Evolutionary conservation across 23 red algal genomes (phyloP), one percentile per base, ranked within the genome.

Genomic region (Pyropia haitanensis): DNA sequence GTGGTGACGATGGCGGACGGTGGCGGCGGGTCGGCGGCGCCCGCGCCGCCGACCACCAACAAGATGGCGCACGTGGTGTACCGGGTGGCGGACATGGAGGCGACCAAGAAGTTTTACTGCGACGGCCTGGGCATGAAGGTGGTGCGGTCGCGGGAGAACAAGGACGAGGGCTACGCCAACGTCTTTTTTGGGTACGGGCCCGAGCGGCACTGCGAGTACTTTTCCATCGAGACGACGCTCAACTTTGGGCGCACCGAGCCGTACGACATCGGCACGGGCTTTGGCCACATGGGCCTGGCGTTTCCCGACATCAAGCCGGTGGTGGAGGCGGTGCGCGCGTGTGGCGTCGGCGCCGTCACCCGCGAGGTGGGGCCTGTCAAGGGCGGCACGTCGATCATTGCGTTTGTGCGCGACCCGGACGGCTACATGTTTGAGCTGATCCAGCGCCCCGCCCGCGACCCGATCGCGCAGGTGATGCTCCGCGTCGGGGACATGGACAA

Each of bases 51-150:
- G 0, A 46, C 39, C 7, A 13, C 0, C 39, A 46, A 64, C 25
- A 90, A 90, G 55, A 75, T 90, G 85, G 49, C 76, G 24, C 87
- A 91, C 58, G 79, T 71, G 50, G 87, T 91, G 18, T 91, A 82
- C 51, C 87, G 87, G 25, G 87, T 91, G 14, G 77, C 39, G 13
- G 72, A 91, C 59, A 32, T 91, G 34, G 75, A 76, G 26, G 34
- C 61, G 14, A 77, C 75, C 32, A 25, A 34, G 24, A 60, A 67
- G 46, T 91, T 76, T 55, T 68, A 82, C 7, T n/a, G 17, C 18
- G 58, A 73, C 21, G 71, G 64, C 2, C 58, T 91, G 4, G 87
- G 87, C 29, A 91, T 91, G 87, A 73, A 81, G 22, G 30, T 63
- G 12, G 50, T 91, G 31, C 63, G 87, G 51, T 65, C 81, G 51